These are phyloP conservation scores for Lactifluus piperatus DNA, from an alignment of 768 basidiomycete genomes.

Conservation along the genomic window DNA sequence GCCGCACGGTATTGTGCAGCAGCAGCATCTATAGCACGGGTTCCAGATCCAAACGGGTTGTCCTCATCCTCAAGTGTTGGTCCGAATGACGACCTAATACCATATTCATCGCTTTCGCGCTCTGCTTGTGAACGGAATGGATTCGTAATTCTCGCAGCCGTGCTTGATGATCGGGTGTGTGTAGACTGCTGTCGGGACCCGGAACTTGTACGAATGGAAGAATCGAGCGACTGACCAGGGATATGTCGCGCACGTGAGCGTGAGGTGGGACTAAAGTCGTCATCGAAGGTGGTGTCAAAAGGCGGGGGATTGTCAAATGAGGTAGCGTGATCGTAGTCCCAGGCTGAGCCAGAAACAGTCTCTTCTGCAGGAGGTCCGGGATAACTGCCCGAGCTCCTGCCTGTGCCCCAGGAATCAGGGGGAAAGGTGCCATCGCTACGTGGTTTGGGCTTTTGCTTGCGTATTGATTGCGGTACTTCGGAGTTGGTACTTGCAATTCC, in stretches of 20 bases:
- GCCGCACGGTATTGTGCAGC: constrained; percentile 6
- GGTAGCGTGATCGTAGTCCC: constrained; percentile 18
- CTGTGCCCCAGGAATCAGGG: constrained; percentile 52
- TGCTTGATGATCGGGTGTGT: constrained; percentile 9
- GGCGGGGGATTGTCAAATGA: constrained; percentile 11
- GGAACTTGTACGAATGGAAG: not conserved
- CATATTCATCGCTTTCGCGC: constrained; percentile 1
- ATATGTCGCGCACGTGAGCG: constrained; percentile 4
- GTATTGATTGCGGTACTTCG: constrained; percentile 21
- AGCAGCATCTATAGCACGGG: not conserved
- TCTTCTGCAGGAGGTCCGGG: constrained; percentile 31
- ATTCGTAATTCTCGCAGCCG: not conserved
- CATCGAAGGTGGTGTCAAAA: constrained; percentile 16
- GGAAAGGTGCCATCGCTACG: constrained; percentile 42
- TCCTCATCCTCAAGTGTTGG: constrained; percentile 16
- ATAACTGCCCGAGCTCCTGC: constrained; percentile 45
- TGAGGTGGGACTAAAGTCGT: constrained; percentile 9
- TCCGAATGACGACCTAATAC: constrained; percentile 1
- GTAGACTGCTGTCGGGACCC: not conserved
- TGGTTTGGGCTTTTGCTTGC: constrained; percentile 10
- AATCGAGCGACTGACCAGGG: constrained; percentile 1
- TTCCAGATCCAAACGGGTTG: constrained; percentile 6
- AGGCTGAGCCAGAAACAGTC: constrained; percentile 19
- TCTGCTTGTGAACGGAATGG: constrained; percentile 8
- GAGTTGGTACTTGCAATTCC: constrained; percentile 37